phyloP scores from a whole-genome alignment of 305 asterid species.

The Fraxinus paxiana region DNA sequence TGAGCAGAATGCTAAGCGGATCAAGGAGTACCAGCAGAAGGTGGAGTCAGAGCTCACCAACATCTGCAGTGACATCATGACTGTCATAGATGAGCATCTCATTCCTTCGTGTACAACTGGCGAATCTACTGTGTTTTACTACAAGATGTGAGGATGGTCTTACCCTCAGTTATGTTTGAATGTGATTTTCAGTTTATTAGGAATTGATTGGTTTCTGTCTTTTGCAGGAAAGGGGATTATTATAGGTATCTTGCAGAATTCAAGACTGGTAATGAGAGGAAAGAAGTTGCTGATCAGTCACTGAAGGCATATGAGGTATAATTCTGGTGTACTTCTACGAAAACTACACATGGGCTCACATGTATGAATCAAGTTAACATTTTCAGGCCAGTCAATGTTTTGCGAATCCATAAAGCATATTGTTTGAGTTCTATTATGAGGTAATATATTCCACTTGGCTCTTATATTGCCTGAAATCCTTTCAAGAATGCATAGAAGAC shows the following conservation, averaged over 20 bases:
- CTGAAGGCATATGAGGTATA: constrained; percentile 85
- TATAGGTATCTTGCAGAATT: constrained; percentile 89
- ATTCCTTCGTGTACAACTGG: constrained; percentile 68
- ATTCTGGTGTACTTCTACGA: not conserved
- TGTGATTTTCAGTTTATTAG: not conserved
- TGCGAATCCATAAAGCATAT: not conserved
- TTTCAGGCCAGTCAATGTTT: not conserved
- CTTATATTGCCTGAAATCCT: not conserved
- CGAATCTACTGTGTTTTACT: constrained; percentile 77
- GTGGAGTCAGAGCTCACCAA: constrained; percentile 69
- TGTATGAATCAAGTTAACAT: not conserved
- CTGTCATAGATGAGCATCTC: constrained; percentile 75
- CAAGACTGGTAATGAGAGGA: constrained; percentile 65
- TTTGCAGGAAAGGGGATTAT: constrained; percentile 77
- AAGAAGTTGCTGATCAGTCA: constrained; percentile 80
- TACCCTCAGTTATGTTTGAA: not conserved
- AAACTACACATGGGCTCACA: not conserved
- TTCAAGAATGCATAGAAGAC: not conserved
- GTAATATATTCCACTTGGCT: not conserved
- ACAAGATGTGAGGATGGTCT: constrained; percentile 57
- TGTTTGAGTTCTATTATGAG: constrained; percentile 1
- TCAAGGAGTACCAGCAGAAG: constrained; percentile 70
- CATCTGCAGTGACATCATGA: constrained; percentile 65
- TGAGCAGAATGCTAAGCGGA: constrained; percentile 70
- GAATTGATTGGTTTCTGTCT: not conserved